Evolutionary conservation across 2,329 filamentous ascomycete species (phyloP).

Genomic region (Phialophora tarda): DNA sequence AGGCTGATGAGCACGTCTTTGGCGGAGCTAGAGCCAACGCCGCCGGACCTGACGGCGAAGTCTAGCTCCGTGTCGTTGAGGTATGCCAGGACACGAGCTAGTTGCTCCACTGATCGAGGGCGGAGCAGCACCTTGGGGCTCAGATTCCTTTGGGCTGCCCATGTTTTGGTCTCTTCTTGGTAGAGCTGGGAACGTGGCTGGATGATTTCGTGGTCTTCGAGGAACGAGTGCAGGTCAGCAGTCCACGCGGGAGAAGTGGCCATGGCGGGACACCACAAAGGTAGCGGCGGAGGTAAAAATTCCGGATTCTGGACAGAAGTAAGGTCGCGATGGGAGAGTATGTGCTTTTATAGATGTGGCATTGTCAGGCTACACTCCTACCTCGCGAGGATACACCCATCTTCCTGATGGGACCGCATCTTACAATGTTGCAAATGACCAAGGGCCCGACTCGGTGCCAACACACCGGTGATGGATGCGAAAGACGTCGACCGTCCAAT

Average conservation of each 20-base stretch:
- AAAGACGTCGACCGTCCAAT: neutral
- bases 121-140: conserved; percentile 8
- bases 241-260: conserved; percentile 1
- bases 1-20: conserved; percentile 16
- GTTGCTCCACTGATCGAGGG: neutral
- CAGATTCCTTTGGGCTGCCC: conserved; percentile 9
- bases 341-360: neutral
- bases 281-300: neutral
- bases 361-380: neutral
- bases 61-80: conserved; percentile 1
- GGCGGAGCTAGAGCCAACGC: conserved; percentile 9
- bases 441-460: neutral
- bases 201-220: neutral
- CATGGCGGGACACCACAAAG: neutral
- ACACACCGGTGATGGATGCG: neutral
- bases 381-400: neutral
- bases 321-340: neutral
- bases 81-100: conserved; percentile 5
- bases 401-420: neutral
- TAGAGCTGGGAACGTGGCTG: neutral
- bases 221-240: neutral
- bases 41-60: conserved; percentile 9
- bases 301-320: neutral
- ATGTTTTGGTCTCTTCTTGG: conserved; percentile 13
- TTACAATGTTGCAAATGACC: neutral